A percentile compares a stretch with the other conserved stretches of the same genome.
phyloP scores from a whole-genome alignment of 768 basidiomycete species.

The Phaeotremella skinneri region DNA sequence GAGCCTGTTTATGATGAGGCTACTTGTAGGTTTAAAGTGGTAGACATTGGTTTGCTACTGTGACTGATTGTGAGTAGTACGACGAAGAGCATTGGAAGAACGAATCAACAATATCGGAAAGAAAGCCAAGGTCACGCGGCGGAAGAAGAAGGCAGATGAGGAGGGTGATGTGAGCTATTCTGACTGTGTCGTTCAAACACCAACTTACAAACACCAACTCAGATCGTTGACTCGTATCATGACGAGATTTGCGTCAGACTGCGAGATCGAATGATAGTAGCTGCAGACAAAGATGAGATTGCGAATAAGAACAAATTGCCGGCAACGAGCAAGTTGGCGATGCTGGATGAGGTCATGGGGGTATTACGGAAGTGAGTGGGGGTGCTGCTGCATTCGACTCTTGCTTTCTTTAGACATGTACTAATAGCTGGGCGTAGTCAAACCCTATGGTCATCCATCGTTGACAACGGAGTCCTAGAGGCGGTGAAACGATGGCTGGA shows the following conservation, averaged over 20 bases:
- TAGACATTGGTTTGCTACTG: neutral
- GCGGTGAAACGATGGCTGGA: constrained; percentile 89
- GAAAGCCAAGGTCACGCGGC: constrained; percentile 65
- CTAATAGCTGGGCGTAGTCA: constrained; percentile 56
- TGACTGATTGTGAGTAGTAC: constrained; percentile 57
- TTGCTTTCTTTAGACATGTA: neutral
- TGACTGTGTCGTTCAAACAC: neutral
- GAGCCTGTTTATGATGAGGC: constrained; percentile 72
- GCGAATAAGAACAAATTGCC: constrained; percentile 76
- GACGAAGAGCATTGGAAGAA: constrained; percentile 73
- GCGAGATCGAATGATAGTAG: constrained; percentile 80
- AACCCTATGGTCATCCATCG: constrained; percentile 82
- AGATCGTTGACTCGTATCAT: constrained; percentile 70
- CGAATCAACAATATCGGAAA: constrained; percentile 84
- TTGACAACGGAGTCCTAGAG: constrained; percentile 82
- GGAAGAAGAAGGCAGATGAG: constrained; percentile 64
- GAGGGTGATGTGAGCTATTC: constrained; percentile 63
- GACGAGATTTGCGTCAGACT: constrained; percentile 88
- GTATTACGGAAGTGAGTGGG: constrained; percentile 79
- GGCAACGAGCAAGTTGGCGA: constrained; percentile 75
- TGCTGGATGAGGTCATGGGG: constrained; percentile 87
- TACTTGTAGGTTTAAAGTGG: constrained; percentile 25
- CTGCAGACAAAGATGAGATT: constrained; percentile 77
- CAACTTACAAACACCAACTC: constrained; percentile 22
- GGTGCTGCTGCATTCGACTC: neutral